Evolutionary conservation across 441 rosid species (phyloP).

Genomic region (Pelargonium cotyledonis): DNA sequence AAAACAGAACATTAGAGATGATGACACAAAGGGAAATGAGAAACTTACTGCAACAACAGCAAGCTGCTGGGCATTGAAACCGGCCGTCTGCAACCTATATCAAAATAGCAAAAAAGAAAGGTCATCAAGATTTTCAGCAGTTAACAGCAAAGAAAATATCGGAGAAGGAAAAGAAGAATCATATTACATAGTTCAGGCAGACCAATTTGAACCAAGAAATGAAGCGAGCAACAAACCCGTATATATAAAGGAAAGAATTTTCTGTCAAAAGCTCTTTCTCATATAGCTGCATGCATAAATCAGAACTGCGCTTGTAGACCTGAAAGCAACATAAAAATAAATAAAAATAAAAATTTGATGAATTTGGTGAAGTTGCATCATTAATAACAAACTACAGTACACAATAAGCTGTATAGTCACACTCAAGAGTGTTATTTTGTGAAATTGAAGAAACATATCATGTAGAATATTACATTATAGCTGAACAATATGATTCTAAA

Average conservation of each 20-base stretch:
- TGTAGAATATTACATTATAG: neutral
- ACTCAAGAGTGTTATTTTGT: conserved; percentile 1
- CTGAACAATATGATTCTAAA: neutral
- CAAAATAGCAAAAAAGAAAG: conserved; percentile 15
- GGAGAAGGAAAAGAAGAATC: neutral
- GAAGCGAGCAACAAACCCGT: conserved; percentile 52
- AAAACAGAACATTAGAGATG: neutral
- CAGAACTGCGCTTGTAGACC: conserved; percentile 84
- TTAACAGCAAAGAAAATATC: neutral
- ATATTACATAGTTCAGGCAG: neutral
- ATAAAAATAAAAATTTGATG: too few relatives aligned
- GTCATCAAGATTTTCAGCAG: neutral
- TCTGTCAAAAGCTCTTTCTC: conserved; percentile 81
- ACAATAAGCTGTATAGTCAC: neutral
- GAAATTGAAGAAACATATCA: neutral
- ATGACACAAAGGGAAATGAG: conserved; percentile 15
- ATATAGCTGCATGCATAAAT: conserved; percentile 72
- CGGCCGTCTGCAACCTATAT: conserved; percentile 60
- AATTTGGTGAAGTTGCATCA: neutral
- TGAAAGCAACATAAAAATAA: conserved; percentile 25
- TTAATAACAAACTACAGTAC: neutral
- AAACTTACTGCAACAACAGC: conserved; percentile 68
- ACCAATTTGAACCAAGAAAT: conserved; percentile 4
- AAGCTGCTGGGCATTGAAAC: conserved; percentile 72
- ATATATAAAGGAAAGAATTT: conserved; percentile 61